Evolutionary conservation across 805 yeast species (phyloP).

Genomic region (Nakazawaea pomicola): DNA sequence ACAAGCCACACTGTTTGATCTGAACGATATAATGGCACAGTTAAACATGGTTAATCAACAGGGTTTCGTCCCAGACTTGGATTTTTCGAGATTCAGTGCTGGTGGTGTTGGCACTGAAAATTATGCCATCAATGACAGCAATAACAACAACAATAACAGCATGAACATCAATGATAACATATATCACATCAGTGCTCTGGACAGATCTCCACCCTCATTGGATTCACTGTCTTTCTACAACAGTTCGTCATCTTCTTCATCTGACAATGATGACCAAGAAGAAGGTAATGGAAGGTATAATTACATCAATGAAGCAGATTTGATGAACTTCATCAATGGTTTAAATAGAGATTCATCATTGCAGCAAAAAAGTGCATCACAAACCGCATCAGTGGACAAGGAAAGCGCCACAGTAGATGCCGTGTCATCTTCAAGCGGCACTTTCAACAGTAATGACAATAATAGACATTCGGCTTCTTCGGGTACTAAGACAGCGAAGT

Average conservation of each 20-base stretch:
- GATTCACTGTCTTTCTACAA: slow-evolving; percentile 19
- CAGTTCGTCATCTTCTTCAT: slow-evolving; percentile 31
- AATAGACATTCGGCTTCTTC: slow-evolving; percentile 1
- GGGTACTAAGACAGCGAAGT: slow-evolving; percentile 1
- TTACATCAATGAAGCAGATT: slow-evolving; percentile 24
- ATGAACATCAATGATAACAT: slow-evolving; percentile 5
- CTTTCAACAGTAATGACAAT: neutral
- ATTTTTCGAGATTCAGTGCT: slow-evolving; percentile 7
- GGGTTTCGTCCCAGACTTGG: slow-evolving; percentile 6
- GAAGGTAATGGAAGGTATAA: slow-evolving; percentile 13
- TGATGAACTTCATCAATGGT: slow-evolving; percentile 22
- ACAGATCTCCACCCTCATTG: slow-evolving; percentile 12
- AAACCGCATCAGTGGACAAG: too few relatives aligned
- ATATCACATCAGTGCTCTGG: slow-evolving; percentile 2
- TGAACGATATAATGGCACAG: neutral
- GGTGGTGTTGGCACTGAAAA: too few relatives aligned
- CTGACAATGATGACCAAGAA: slow-evolving; percentile 23
- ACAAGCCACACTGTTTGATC: neutral
- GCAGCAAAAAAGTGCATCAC: neutral
- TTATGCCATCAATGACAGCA: too few relatives aligned
- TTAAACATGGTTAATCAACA: neutral
- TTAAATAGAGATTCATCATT: slow-evolving; percentile 16
- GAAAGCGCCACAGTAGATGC: neutral
- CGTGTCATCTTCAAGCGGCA: neutral
- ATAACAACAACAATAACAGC: too few relatives aligned